Base-by-base conservation (phyloP, 1,284 basidiomycete genomes). In the Ganoderma lucidum region DNA sequence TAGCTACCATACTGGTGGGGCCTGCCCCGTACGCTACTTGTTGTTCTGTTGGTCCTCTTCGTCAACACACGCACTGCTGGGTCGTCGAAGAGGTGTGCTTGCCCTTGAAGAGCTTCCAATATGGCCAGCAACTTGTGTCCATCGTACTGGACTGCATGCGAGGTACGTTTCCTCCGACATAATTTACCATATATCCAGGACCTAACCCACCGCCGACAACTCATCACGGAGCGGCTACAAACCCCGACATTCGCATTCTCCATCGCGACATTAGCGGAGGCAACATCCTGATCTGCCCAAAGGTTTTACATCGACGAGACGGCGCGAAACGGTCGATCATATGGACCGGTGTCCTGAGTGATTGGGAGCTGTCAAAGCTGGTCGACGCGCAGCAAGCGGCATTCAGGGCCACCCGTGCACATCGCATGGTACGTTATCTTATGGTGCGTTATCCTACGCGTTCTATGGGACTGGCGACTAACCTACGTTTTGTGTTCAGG, bases 61-160 rank as follows among this genome's bases (percentile, higher is more conserved):
- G 48, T 28, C 23, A 28, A 28, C 64, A 70, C 28, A 37, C 41
- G 2, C 71, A 72, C 64, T 72, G 70, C 37, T 65, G 71, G 2
- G 28, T 70, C 14, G 65, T 65, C 1, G 2, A 59, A 12, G 71
- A 72, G 44, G 67, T 72, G 0, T 65, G 59, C n/a, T 9, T 66
- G n/a, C 67, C 62, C 2, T 6, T 72, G n/a, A 10, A 45, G 28
- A 32, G 62, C 5, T 70, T 72, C 63, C 32, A 17, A 6, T 6
- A 48, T 15, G 63, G 63, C 5, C 35, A n/a, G 17, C 64, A 64
- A 39, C 61, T 70, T 0, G 35, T 72, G 2, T 12, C 44, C 28
- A 39, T 69, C 19, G 39, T 72, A 9, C 37, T 59, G 8, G 71
- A 70, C n/a, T 68, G 64, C 35, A 35, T 69, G 15, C 15, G 28